These are phyloP conservation scores for Pichia sp. DNA, from an alignment of 1,139 yeast genomes.

Conservation along the genomic window DNA sequence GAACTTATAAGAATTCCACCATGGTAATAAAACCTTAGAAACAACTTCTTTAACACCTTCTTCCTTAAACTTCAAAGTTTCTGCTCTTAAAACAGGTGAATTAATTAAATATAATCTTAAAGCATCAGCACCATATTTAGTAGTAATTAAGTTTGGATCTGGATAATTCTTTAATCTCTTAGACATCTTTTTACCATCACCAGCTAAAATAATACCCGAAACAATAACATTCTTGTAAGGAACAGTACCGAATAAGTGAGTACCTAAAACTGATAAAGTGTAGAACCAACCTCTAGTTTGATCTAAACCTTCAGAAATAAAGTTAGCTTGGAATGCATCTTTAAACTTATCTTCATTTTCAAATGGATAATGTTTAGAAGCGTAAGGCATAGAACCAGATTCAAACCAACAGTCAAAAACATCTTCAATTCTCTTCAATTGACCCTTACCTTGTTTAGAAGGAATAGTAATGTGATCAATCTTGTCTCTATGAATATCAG, in stretches of 20 bases:
- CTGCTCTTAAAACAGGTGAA: constrained; percentile 96
- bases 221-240: constrained; percentile 96
- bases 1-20: constrained; percentile 97
- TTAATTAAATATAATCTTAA: constrained; percentile 90
- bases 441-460: constrained; percentile 85
- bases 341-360: constrained; percentile 69
- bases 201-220: constrained; percentile 92
- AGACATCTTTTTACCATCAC: constrained; percentile 99
- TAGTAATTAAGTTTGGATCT: constrained; percentile 76
- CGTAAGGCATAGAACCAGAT: constrained; percentile 98
- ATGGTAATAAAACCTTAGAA: constrained; percentile 89
- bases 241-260: constrained; percentile 85
- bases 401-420: constrained; percentile 99
- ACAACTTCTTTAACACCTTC: constrained; percentile 98
- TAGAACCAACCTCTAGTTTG: constrained; percentile 99
- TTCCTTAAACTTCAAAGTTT: constrained; percentile 92
- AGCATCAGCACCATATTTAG: constrained; percentile 96
- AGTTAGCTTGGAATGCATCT: constrained; percentile 87
- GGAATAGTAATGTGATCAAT: constrained; percentile 93
- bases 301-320: constrained; percentile 97
- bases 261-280: constrained; percentile 91
- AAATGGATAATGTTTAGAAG: constrained; percentile 94
- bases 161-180: constrained; percentile 97
- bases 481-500: constrained; percentile 89
- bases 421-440: constrained; percentile 85